Evolutionary conservation across 768 basidiomycete species (phyloP), one percentile per base, ranked within the genome.

Genomic region (Boletus sensibilis): DNA sequence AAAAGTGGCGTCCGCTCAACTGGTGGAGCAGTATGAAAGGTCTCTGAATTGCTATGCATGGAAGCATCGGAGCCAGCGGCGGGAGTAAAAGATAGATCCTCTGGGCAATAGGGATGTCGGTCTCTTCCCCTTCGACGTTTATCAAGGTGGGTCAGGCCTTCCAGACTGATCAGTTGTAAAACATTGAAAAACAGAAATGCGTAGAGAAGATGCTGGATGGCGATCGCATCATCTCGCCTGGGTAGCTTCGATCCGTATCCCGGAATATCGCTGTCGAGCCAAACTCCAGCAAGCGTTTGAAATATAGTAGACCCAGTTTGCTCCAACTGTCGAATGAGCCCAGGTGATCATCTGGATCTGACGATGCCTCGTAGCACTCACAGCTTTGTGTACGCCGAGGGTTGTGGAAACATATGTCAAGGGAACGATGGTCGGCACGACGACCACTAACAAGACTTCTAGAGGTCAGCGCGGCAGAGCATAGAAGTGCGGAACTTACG

Each of bases 321-420:
- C 66, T 92, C 90, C 55, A 92, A 74, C 88, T 90, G 54, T 41
- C 40, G 5, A 42, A 53, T 37, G 12, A 44, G 9, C 44, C 11
- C 0, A 35, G 27, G 21, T 57, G 21, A 58, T 8, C 25, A 44
- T 37, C 27, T 38, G 11, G 12, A 31, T 42, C 5, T 23, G 6
- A 34, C 18, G 9, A 42, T 25, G 7, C 31, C 50, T 23, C 27
- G 37, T 53, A 41, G 18, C 12, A 72, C 85, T 58, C 72, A 90
- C 90, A 66, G 85, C 84, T 68, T 92, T 91, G 66, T 92, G 88
- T 8, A 85, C 83, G 1, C 88, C 90, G 0, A 92, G 76, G 5
- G 87, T 88, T 1, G 90, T 91, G 2, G 87, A 86, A 43, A 92
- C 83, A 68, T 87, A 91, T 67, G 86, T 87, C 20, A 79, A 60